Conservation (phyloP, 192 early-diverging fungal species). For the Backusella westeae region DNA sequence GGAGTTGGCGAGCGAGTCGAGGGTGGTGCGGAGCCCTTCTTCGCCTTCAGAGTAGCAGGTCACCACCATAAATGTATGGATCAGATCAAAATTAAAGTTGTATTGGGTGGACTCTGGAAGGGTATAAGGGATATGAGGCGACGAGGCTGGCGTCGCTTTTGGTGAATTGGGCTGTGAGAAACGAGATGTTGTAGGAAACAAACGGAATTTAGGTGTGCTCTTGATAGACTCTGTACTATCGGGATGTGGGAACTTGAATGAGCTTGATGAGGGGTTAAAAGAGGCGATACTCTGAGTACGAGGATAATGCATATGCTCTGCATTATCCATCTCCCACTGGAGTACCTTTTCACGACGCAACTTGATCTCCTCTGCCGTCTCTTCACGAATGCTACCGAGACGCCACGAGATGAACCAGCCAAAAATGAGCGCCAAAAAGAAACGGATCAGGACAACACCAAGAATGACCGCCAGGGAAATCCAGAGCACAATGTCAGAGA, state of each 20-base stretch:
- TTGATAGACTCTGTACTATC: background rate
- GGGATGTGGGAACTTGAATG: slow-evolving; percentile 27
- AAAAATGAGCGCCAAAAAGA: slow-evolving; percentile 77
- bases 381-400: slow-evolving; percentile 71
- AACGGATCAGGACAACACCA: slow-evolving; percentile 65
- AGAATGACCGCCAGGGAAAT: slow-evolving; percentile 73
- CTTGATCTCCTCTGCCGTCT: slow-evolving; percentile 52
- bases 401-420: slow-evolving; percentile 78
- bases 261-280: background rate
- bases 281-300: slow-evolving; percentile 49
- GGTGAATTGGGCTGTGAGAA: slow-evolving; percentile 33
- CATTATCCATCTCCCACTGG: slow-evolving; percentile 40
- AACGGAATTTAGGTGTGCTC: slow-evolving; percentile 46
- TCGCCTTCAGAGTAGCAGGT: slow-evolving; percentile 81
- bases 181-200: slow-evolving; percentile 35
- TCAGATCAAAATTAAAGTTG: slow-evolving; percentile 53
- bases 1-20: slow-evolving; percentile 75
- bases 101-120: slow-evolving; percentile 24
- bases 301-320: slow-evolving; percentile 51
- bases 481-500: slow-evolving; percentile 76
- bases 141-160: background rate
- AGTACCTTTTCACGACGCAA: slow-evolving; percentile 41
- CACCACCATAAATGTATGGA: slow-evolving; percentile 73
- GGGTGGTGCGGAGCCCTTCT: slow-evolving; percentile 66
- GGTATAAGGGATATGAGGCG: slow-evolving; percentile 11